These are phyloP conservation scores for Cutaneotrichosporon cavernicola DNA, from an alignment of 1,284 basidiomycete genomes.

Conservation along the genomic window DNA sequence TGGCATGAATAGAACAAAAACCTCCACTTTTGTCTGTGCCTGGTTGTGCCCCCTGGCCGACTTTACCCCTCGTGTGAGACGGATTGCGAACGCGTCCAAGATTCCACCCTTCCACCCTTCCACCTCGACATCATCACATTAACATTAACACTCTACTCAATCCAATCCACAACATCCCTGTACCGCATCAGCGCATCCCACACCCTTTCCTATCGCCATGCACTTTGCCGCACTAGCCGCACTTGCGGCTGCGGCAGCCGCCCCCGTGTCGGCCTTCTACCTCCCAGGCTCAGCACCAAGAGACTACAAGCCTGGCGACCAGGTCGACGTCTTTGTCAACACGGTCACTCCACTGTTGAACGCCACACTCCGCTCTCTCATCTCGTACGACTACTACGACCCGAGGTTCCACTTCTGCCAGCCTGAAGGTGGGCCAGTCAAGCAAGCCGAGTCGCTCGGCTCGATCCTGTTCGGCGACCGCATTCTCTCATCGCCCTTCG, in stretches of 20 bases:
- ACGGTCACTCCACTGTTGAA: slow-evolving; percentile 82
- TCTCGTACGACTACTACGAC: slow-evolving; percentile 45
- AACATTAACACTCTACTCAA: neutral
- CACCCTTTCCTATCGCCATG: slow-evolving; percentile 18
- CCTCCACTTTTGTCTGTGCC: too few relatives aligned
- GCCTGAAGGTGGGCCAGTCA: slow-evolving; percentile 71
- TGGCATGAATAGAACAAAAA: neutral
- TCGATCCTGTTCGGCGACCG: slow-evolving; percentile 94
- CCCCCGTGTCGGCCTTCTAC: slow-evolving; percentile 60
- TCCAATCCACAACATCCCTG: neutral
- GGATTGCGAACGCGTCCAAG: neutral
- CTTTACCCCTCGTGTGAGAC: too few relatives aligned
- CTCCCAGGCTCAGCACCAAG: slow-evolving; percentile 74
- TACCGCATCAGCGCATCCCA: neutral
- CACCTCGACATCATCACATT: neutral
- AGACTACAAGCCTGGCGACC: slow-evolving; percentile 68
- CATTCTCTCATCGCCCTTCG: slow-evolving; percentile 85
- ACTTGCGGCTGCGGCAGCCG: slow-evolving; percentile 23
- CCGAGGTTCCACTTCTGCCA: slow-evolving; percentile 77
- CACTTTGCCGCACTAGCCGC: slow-evolving; percentile 20
- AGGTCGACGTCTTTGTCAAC: slow-evolving; percentile 73
- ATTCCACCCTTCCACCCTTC: neutral
- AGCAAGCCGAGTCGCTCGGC: slow-evolving; percentile 83
- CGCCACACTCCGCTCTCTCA: slow-evolving; percentile 64
- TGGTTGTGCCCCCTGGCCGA: too few relatives aligned